phyloP scores from a whole-genome alignment of 2,329 filamentous ascomycete genomes.

The Biscogniauxia mediterranea region DNA sequence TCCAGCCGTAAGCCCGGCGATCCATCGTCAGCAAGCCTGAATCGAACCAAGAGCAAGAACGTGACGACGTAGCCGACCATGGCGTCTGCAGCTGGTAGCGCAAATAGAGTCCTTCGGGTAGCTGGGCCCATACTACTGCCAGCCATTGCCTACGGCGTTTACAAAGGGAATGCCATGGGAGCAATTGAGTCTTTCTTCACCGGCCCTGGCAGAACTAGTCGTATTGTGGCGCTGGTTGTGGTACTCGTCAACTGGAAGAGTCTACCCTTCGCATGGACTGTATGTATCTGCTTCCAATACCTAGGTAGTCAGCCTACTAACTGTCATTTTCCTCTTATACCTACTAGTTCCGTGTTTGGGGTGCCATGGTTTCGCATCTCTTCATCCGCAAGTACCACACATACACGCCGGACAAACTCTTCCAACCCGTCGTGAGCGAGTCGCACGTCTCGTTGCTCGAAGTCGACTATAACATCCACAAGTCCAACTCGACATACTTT shows the following conservation, averaged over 20 bases:
- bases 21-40: slow-evolving; percentile 2
- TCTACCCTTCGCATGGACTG: slow-evolving; percentile 73
- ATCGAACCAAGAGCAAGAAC: not conserved
- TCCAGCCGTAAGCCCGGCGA: slow-evolving; percentile 9
- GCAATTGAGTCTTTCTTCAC: slow-evolving; percentile 46
- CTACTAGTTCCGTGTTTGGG: slow-evolving; percentile 55
- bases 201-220: slow-evolving; percentile 52
- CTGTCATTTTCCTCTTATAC: not conserved
- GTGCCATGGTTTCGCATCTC: slow-evolving; percentile 54
- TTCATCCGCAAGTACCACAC: slow-evolving; percentile 47
- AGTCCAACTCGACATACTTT: slow-evolving; percentile 84
- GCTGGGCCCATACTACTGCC: slow-evolving; percentile 43
- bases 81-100: slow-evolving; percentile 26
- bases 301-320: not conserved
- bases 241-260: slow-evolving; percentile 69
- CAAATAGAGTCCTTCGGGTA: slow-evolving; percentile 19
- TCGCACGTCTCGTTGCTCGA: slow-evolving; percentile 70
- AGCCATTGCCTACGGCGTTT: slow-evolving; percentile 46
- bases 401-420: slow-evolving; percentile 63
- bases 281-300: slow-evolving; percentile 42
- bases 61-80: slow-evolving; percentile 14
- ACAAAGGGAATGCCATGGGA: slow-evolving; percentile 42
- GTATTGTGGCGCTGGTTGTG: slow-evolving; percentile 54
- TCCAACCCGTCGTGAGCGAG: slow-evolving; percentile 66
- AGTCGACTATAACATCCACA: slow-evolving; percentile 84